phyloP scores from a whole-genome alignment of 495 filamentous ascomycete species.

The Aspergillus carlsbadensis region DNA sequence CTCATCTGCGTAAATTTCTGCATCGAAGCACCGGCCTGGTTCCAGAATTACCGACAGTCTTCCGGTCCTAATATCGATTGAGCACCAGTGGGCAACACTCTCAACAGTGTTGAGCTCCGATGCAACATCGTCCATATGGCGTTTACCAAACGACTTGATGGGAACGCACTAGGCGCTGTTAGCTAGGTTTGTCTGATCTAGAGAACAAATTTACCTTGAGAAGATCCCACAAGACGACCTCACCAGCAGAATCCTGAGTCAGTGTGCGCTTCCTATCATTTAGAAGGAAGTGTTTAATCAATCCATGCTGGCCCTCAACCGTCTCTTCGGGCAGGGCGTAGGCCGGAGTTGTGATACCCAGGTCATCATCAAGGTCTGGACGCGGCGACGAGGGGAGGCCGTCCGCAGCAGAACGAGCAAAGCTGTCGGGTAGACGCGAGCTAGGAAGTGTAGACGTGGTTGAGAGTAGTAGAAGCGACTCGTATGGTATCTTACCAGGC shows the following conservation, averaged over 20 bases:
- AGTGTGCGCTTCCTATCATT: constrained; percentile 88
- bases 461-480: constrained; percentile 74
- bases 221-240: constrained; percentile 96
- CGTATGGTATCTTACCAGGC: constrained; percentile 70
- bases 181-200: neutral
- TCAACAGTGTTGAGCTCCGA: constrained; percentile 84
- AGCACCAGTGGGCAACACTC: constrained; percentile 91
- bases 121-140: constrained; percentile 88
- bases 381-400: constrained; percentile 59
- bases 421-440: constrained; percentile 46
- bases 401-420: constrained; percentile 47
- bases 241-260: constrained; percentile 91
- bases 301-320: constrained; percentile 90
- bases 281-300: constrained; percentile 89
- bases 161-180: constrained; percentile 65
- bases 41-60: constrained; percentile 87
- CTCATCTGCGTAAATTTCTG: constrained; percentile 95
- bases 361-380: constrained; percentile 56
- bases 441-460: constrained; percentile 75
- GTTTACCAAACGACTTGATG: constrained; percentile 84
- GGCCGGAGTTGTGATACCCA: constrained; percentile 60
- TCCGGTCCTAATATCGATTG: constrained; percentile 89
- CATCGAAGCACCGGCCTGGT: constrained; percentile 95
- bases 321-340: constrained; percentile 78
- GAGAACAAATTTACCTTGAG: constrained; percentile 57